Percentiles rank a stretch among this genome's conserved stretches.
These are phyloP conservation scores for Phytopythium litorale DNA, from an alignment of 352 stramenopile species.

Conservation along the genomic window DNA sequence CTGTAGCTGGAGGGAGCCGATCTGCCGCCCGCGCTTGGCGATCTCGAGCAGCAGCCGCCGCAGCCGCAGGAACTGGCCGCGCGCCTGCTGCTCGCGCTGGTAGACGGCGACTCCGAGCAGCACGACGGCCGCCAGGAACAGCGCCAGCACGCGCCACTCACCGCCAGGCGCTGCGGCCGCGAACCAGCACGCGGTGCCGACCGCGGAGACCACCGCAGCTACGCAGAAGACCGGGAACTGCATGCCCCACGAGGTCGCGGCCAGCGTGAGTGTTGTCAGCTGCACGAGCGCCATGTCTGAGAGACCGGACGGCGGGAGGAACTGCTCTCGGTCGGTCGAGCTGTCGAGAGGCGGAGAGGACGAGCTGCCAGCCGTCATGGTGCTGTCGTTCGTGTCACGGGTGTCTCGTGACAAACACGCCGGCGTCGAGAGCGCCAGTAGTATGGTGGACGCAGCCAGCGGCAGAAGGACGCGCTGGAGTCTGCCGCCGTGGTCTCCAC, in stretches of 20 bases:
- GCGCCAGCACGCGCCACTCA: slow-evolving; percentile 47
- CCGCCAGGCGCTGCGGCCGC: slow-evolving; percentile 1
- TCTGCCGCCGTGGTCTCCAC: slow-evolving; percentile 4
- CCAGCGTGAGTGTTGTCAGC: slow-evolving; percentile 38
- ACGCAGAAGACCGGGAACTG: slow-evolving; percentile 45
- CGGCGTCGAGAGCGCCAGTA: slow-evolving; percentile 19
- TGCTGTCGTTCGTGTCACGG: slow-evolving; percentile 13
- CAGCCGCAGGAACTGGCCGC: slow-evolving; percentile 49
- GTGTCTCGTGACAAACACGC: slow-evolving; percentile 23
- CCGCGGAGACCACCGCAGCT: slow-evolving; percentile 19
- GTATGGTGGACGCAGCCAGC: slow-evolving; percentile 22
- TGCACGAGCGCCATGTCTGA: slow-evolving; percentile 53
- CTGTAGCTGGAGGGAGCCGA: slow-evolving; percentile 63
- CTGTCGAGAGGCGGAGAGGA: neutral
- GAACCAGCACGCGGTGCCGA: slow-evolving; percentile 32
- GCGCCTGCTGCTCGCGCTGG: slow-evolving; percentile 29
- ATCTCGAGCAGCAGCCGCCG: slow-evolving; percentile 64
- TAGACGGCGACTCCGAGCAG: slow-evolving; percentile 43
- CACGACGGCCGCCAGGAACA: slow-evolving; percentile 35
- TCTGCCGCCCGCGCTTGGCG: slow-evolving; percentile 52
- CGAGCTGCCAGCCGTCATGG: neutral
- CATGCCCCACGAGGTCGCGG: slow-evolving; percentile 53
- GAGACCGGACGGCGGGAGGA: neutral
- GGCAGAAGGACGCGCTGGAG: slow-evolving; percentile 22
- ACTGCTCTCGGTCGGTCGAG: neutral